These are phyloP conservation scores for Quercus tomentella DNA, from an alignment of 331 rosid species.

Conservation along the genomic window DNA sequence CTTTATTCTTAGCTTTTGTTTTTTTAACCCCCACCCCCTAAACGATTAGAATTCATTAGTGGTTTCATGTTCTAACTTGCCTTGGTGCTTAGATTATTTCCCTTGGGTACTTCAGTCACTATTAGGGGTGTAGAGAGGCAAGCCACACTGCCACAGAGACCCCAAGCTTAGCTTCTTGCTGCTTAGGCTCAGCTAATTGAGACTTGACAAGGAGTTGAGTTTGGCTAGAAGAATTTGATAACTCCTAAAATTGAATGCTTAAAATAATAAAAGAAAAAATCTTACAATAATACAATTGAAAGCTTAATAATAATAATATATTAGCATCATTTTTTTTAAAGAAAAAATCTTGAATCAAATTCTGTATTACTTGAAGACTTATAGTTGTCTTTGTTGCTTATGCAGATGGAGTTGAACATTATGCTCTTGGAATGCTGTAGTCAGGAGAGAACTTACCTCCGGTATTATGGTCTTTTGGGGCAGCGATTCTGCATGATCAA, in stretches of 20 bases:
- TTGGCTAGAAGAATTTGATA: no score
- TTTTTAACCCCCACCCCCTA: not conserved
- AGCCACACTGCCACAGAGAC: not conserved
- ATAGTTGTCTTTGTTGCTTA: constrained; percentile 7
- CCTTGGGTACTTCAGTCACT: no score
- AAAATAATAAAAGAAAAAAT: no score
- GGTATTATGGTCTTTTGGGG: constrained; percentile 91
- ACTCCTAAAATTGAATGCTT: no score
- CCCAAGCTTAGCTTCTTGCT: not conserved
- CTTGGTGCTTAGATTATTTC: no score
- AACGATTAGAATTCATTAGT: not conserved
- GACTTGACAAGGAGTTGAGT: no score
- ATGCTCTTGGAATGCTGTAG: constrained; percentile 99
- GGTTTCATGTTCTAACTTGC: not conserved
- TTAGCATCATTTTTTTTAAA: no score
- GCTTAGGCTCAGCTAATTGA: not conserved
- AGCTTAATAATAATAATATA: no score
- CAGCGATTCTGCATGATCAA: constrained; percentile 91
- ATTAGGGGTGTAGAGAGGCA: not conserved
- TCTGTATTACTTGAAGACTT: not conserved
- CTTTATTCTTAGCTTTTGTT: not conserved
- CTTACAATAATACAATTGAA: no score
- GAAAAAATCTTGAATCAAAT: not conserved
- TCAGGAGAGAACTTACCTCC: constrained; percentile 92
- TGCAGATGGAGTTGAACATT: constrained; percentile 84